phyloP scores from a whole-genome alignment of 2,329 filamentous ascomycete genomes.

The Blastomyces percursus region DNA sequence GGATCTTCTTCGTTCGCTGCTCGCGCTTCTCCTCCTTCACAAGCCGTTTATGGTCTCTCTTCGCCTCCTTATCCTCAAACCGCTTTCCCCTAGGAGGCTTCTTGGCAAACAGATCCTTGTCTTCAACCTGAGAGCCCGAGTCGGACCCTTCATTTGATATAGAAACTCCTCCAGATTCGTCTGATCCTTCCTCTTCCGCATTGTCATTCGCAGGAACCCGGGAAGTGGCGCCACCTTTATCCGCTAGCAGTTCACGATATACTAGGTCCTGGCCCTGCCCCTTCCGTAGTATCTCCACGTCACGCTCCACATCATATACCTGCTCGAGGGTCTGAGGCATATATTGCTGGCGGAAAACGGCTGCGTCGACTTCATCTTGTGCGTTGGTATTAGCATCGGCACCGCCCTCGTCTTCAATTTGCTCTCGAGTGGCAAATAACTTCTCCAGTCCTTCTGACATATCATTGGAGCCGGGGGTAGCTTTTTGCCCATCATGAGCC shows the following conservation, averaged over 20 bases:
- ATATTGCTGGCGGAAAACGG: slow-evolving; percentile 91
- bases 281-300: slow-evolving; percentile 63
- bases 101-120: slow-evolving; percentile 48
- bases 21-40: slow-evolving; percentile 95
- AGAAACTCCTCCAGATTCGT: slow-evolving; percentile 30
- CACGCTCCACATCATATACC: slow-evolving; percentile 91
- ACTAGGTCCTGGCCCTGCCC: slow-evolving; percentile 68
- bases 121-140: slow-evolving; percentile 26
- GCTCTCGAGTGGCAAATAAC: slow-evolving; percentile 50
- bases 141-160: slow-evolving; percentile 34
- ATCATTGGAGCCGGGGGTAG: slow-evolving; percentile 33
- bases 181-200: slow-evolving; percentile 23
- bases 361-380: slow-evolving; percentile 65
- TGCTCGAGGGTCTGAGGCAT: slow-evolving; percentile 94
- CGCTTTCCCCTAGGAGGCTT: slow-evolving; percentile 65
- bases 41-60: slow-evolving; percentile 75
- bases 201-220: slow-evolving; percentile 15
- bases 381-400: slow-evolving; percentile 34
- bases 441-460: slow-evolving; percentile 54
- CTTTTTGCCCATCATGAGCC: slow-evolving; percentile 40
- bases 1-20: slow-evolving; percentile 88
- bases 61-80: slow-evolving; percentile 84
- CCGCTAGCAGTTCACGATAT: slow-evolving; percentile 73
- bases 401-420: slow-evolving; percentile 38
- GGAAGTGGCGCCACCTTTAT: slow-evolving; percentile 39